Conservation (phyloP, 2,329 filamentous ascomycete species). For the Claviceps paspali region DNA sequence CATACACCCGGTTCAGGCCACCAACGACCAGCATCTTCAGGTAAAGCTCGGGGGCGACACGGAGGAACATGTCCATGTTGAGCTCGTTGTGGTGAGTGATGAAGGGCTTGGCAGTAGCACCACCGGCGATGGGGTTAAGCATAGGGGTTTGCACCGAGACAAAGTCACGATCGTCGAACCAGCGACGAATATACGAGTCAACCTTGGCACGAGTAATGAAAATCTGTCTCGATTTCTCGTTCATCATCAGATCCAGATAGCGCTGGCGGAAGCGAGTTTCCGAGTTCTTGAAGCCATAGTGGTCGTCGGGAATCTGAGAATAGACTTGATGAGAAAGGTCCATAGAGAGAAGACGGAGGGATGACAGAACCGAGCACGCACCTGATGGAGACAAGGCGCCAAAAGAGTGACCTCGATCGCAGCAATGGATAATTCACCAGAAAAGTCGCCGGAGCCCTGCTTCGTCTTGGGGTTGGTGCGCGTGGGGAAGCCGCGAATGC, state of each 20-base stretch:
- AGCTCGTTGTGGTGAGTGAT: slow-evolving; percentile 92
- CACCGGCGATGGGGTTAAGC: slow-evolving; percentile 91
- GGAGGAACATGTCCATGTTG: slow-evolving; percentile 87
- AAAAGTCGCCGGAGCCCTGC: slow-evolving; percentile 49
- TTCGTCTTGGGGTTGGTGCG: slow-evolving; percentile 82
- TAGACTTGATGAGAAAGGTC: background rate
- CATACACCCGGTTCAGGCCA: slow-evolving; percentile 86
- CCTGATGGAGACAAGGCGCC: slow-evolving; percentile 68
- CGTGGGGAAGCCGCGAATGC: slow-evolving; percentile 18
- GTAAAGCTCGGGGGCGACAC: slow-evolving; percentile 87
- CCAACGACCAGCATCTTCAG: slow-evolving; percentile 94
- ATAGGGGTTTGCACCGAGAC: slow-evolving; percentile 93
- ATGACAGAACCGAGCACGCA: slow-evolving; percentile 35
- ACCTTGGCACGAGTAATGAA: slow-evolving; percentile 80
- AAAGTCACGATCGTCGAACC: slow-evolving; percentile 79
- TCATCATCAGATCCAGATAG: slow-evolving; percentile 95
- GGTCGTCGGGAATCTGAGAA: slow-evolving; percentile 52
- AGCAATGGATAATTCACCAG: slow-evolving; percentile 84
- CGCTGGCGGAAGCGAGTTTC: slow-evolving; percentile 88
- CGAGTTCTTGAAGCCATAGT: slow-evolving; percentile 90
- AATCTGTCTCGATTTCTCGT: slow-evolving; percentile 69
- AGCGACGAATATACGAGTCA: slow-evolving; percentile 73
- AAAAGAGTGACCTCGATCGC: slow-evolving; percentile 74
- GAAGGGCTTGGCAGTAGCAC: slow-evolving; percentile 88
- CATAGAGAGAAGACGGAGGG: background rate